Conservation (phyloP, 2,329 filamentous ascomycete genomes). For the Gremmenia infestans region DNA sequence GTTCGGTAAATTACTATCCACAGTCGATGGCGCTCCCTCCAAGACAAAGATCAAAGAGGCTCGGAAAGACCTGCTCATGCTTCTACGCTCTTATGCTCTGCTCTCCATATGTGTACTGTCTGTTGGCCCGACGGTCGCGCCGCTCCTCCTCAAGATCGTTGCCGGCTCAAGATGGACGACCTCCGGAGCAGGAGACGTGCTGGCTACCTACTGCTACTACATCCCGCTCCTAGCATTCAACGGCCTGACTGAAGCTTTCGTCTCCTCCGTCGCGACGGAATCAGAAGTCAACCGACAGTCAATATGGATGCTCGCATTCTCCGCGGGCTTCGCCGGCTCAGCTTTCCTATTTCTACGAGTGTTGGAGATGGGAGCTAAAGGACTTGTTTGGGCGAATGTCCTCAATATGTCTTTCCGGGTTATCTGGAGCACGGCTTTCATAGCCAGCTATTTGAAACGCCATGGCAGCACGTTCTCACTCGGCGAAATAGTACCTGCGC, state of each 20-base stretch:
- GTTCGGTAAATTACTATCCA: conserved; percentile 72
- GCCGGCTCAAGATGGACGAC: conserved; percentile 73
- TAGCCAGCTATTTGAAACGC: conserved; percentile 55
- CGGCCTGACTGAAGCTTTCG: conserved; percentile 87
- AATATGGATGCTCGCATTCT: conserved; percentile 79
- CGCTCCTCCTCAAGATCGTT: conserved; percentile 66
- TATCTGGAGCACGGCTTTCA: conserved; percentile 72
- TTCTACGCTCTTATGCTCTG: conserved; percentile 70
- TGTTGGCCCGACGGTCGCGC: conserved; percentile 71
- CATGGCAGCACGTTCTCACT: conserved; percentile 41
- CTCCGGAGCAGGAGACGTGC: conserved; percentile 66
- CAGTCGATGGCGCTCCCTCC: conserved; percentile 24
- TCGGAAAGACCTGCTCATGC: conserved; percentile 50
- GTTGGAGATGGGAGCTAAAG: conserved; percentile 65
- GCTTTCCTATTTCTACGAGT: conserved; percentile 73
- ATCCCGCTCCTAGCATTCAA: conserved; percentile 90
- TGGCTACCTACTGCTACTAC: conserved; percentile 84
- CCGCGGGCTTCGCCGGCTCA: conserved; percentile 65
- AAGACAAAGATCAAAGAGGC: conserved; percentile 37
- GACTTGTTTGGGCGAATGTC: conserved; percentile 80
- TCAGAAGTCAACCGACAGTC: conserved; percentile 72
- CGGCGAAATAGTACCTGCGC: conserved; percentile 39
- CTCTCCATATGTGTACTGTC: conserved; percentile 64
- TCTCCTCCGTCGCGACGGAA: conserved; percentile 77
- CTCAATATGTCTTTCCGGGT: conserved; percentile 89